phyloP scores from a whole-genome alignment of 345 rosid species.

The Gossypium raimondii region DNA sequence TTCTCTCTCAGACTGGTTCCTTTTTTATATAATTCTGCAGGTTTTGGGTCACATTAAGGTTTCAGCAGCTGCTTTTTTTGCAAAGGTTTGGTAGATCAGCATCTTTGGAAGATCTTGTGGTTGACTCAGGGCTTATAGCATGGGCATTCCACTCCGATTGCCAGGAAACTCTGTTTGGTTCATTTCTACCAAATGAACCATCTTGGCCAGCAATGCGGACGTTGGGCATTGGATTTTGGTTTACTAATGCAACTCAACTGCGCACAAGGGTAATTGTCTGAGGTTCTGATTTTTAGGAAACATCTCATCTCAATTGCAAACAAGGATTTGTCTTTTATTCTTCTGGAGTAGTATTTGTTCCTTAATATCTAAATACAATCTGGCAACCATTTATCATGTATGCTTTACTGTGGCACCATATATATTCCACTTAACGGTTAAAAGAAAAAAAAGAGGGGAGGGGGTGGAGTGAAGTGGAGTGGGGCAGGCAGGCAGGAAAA shows the following conservation, averaged over 20 bases:
- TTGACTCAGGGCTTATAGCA: conserved; percentile 58
- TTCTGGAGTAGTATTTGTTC: background rate
- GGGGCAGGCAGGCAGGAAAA: background rate
- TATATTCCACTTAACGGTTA: background rate
- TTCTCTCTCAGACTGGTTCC: conserved; percentile 18
- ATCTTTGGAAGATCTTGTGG: conserved; percentile 52
- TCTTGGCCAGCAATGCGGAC: conserved; percentile 82
- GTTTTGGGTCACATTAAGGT: conserved; percentile 81
- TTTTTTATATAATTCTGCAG: conserved; percentile 37
- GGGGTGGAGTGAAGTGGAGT: background rate
- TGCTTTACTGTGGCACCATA: conserved; percentile 7
- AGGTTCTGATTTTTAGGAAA: conserved; percentile 2
- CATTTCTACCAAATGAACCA: conserved; percentile 67
- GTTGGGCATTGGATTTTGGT: conserved; percentile 91
- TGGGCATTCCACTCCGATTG: conserved; percentile 97
- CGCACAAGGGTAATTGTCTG: conserved; percentile 59
- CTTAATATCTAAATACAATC: background rate
- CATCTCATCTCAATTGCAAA: conserved; percentile 2
- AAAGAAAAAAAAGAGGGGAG: background rate
- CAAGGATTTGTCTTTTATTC: background rate
- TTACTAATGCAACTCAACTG: conserved; percentile 55
- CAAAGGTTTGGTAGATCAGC: conserved; percentile 58
- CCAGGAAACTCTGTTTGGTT: conserved; percentile 62
- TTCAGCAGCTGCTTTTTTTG: conserved; percentile 52
- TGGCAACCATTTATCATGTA: conserved; percentile 1